Conservation (phyloP, 306 rosid genomes). For the Canavalia ensiformis region DNA sequence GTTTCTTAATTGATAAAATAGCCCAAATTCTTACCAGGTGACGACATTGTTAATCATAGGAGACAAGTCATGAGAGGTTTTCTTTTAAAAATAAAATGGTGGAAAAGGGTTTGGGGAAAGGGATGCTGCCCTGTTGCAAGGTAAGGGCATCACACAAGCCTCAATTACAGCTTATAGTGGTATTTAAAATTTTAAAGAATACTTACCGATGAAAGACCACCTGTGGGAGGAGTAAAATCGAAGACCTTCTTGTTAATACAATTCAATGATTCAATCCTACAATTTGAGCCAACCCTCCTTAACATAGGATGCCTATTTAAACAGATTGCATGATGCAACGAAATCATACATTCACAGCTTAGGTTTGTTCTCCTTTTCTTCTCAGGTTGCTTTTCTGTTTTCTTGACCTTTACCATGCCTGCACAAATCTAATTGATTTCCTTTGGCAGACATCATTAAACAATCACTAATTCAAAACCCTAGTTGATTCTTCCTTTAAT, state of each 20-base stretch:
- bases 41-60: no score
- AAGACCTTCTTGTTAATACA: background rate
- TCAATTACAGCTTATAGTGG: background rate
- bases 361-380: background rate
- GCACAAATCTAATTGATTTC: background rate
- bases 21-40: no score
- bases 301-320: background rate
- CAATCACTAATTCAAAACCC: background rate
- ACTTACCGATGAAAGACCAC: background rate
- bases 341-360: conserved; percentile 3
- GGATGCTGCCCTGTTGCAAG: background rate
- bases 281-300: background rate
- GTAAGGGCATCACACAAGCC: background rate
- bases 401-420: background rate
- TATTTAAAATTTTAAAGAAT: background rate
- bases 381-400: background rate
- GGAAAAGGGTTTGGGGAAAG: no score
- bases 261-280: background rate
- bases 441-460: background rate
- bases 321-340: background rate
- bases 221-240: background rate
- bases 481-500: conserved; percentile 13
- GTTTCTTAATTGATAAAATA: no score
- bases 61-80: no score
- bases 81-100: no score